phyloP scores from a whole-genome alignment of 2,329 filamentous ascomycete genomes.

The Daldinia sp. region DNA sequence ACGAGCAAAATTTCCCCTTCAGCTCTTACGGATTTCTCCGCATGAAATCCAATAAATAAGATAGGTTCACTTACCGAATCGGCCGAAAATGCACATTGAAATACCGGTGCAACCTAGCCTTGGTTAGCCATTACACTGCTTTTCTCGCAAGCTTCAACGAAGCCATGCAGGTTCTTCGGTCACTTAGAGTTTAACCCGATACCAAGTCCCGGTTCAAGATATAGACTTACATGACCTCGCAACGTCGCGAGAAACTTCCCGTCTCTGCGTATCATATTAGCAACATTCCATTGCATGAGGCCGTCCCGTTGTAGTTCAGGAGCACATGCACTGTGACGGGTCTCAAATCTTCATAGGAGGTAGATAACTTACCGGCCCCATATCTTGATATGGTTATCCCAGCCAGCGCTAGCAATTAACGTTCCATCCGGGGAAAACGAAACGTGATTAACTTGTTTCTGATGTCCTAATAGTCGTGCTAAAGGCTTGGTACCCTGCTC shows the following conservation, averaged over 20 bases:
- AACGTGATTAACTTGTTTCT: slow-evolving; percentile 97
- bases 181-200: slow-evolving; percentile 3
- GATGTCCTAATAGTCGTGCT: slow-evolving; percentile 89
- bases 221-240: slow-evolving; percentile 79
- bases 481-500: slow-evolving; percentile 81
- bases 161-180: background rate
- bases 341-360: slow-evolving; percentile 4
- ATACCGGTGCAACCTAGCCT: slow-evolving; percentile 76
- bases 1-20: background rate
- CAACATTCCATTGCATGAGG: slow-evolving; percentile 13
- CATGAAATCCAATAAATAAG: slow-evolving; percentile 12
- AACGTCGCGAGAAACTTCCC: slow-evolving; percentile 87
- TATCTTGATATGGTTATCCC: slow-evolving; percentile 94
- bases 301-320: slow-evolving; percentile 2
- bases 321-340: background rate
- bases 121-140: slow-evolving; percentile 20
- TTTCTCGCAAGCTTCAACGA: slow-evolving; percentile 4
- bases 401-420: slow-evolving; percentile 87
- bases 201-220: slow-evolving; percentile 50
- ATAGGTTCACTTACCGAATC: slow-evolving; percentile 68
- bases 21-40: slow-evolving; percentile 1
- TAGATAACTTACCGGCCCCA: slow-evolving; percentile 74
- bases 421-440: slow-evolving; percentile 91
- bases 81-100: slow-evolving; percentile 91
- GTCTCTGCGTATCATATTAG: slow-evolving; percentile 58